Conservation (phyloP, 345 rosid species). For the Eucalyptus regnans region DNA sequence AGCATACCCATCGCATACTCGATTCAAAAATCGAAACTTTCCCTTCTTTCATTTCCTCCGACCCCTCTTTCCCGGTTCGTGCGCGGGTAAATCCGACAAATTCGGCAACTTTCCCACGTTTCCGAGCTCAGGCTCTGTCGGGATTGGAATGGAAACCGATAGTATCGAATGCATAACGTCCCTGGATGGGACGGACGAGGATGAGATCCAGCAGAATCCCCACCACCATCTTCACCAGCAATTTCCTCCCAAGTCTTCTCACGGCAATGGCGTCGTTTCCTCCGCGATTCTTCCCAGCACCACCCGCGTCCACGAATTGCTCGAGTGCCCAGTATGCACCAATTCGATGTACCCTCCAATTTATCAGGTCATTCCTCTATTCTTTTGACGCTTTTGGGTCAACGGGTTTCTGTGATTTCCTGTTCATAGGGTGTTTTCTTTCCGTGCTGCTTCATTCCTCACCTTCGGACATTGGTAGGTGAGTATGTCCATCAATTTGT, state of each 20-base stretch:
- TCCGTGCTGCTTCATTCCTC: not conserved
- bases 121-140: not conserved
- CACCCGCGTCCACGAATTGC: constrained; percentile 89
- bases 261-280: constrained; percentile 19
- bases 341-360: constrained; percentile 98
- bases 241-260: not conserved
- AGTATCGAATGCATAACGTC: constrained; percentile 71
- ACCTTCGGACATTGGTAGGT: not conserved
- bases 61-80: not conserved
- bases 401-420: not conserved
- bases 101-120: not conserved
- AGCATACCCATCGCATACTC: not conserved
- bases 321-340: constrained; percentile 96
- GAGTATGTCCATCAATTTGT: not conserved
- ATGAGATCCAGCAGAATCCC: constrained; percentile 55
- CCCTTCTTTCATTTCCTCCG: not conserved
- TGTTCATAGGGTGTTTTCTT: not conserved
- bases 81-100: not conserved
- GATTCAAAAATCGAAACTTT: not conserved
- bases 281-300: constrained; percentile 49
- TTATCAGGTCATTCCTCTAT: constrained; percentile 55
- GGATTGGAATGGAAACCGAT: constrained; percentile 53
- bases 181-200: constrained; percentile 62
- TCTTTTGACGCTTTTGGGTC: not conserved
- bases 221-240: constrained; percentile 26